phyloP scores from a whole-genome alignment of 1,139 yeast genomes.

The Zygotorulaspora mrakii region DNA sequence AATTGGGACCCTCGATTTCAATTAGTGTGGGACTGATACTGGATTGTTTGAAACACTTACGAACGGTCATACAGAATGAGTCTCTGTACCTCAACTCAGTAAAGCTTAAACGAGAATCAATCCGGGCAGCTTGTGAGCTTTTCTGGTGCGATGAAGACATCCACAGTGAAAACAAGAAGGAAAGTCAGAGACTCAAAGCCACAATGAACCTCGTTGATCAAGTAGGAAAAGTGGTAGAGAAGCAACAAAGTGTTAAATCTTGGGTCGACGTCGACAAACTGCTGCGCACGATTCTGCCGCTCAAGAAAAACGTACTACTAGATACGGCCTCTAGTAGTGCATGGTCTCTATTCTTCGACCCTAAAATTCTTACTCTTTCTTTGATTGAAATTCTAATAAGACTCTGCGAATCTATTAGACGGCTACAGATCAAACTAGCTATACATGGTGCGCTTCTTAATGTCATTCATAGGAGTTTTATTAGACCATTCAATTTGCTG shows the following conservation, averaged over 20 bases:
- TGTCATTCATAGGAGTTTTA: constrained; percentile 8
- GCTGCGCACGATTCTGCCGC: constrained; percentile 1
- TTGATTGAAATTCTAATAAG: constrained; percentile 8
- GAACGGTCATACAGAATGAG: constrained; percentile 7
- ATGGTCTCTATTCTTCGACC: constrained; percentile 7
- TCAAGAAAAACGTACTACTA: neutral
- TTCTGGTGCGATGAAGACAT: constrained; percentile 10
- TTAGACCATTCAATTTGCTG: constrained; percentile 9
- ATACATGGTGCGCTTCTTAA: constrained; percentile 6
- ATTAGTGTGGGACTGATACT: constrained; percentile 2
- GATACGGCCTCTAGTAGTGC: neutral
- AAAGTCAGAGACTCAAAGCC: constrained; percentile 1
- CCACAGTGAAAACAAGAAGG: constrained; percentile 1
- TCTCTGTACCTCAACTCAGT: constrained; percentile 12
- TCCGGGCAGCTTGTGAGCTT: constrained; percentile 9
- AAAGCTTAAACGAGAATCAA: constrained; percentile 3
- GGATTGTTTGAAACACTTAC: constrained; percentile 10
- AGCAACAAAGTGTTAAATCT: neutral
- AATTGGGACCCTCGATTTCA: constrained; percentile 2
- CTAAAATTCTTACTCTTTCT: constrained; percentile 6
- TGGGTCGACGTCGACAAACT: constrained; percentile 2
- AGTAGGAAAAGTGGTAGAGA: neutral
- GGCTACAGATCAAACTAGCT: constrained; percentile 2
- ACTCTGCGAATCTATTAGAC: constrained; percentile 9
- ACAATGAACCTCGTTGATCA: constrained; percentile 1